These are phyloP conservation scores for Myxozyma neglecta DNA, from an alignment of 805 yeast species.

Conservation along the genomic window DNA sequence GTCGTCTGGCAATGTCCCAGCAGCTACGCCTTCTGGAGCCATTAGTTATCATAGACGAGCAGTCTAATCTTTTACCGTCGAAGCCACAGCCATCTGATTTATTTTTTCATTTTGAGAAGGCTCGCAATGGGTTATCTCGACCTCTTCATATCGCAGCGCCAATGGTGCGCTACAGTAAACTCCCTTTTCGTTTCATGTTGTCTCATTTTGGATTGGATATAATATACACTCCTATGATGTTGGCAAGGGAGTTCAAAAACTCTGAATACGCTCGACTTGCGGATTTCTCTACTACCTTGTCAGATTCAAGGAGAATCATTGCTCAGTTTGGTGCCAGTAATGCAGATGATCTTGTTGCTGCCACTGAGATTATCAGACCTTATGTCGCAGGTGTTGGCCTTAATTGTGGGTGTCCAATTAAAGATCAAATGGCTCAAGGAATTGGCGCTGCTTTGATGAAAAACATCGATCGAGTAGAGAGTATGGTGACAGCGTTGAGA, in stretches of 20 bases:
- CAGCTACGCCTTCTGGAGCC: background rate
- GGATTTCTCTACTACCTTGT: conserved; percentile 75
- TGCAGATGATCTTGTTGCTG: conserved; percentile 73
- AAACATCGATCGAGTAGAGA: conserved; percentile 73
- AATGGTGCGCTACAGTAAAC: conserved; percentile 93
- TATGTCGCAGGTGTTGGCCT: conserved; percentile 91
- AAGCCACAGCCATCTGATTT: background rate
- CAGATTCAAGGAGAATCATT: conserved; percentile 63
- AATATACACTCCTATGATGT: conserved; percentile 82
- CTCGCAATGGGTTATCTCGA: conserved; percentile 36
- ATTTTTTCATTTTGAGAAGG: conserved; percentile 3
- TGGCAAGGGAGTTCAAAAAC: conserved; percentile 92
- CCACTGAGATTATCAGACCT: conserved; percentile 86
- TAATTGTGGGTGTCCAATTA: conserved; percentile 97
- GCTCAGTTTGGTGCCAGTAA: conserved; percentile 92
- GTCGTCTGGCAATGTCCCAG: background rate
- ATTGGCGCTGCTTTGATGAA: conserved; percentile 95
- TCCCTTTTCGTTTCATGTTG: conserved; percentile 82
- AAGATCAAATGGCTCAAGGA: conserved; percentile 91
- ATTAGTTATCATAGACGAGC: background rate
- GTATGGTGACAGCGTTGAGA: conserved; percentile 83
- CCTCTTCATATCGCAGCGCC: conserved; percentile 82
- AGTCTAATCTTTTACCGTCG: background rate
- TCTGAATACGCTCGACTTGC: conserved; percentile 75
- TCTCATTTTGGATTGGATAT: conserved; percentile 16